Percentiles rank a stretch among this genome's conserved stretches.
phyloP scores from a whole-genome alignment of 495 filamentous ascomycete species.

The Chlorociboria aeruginascens region DNA sequence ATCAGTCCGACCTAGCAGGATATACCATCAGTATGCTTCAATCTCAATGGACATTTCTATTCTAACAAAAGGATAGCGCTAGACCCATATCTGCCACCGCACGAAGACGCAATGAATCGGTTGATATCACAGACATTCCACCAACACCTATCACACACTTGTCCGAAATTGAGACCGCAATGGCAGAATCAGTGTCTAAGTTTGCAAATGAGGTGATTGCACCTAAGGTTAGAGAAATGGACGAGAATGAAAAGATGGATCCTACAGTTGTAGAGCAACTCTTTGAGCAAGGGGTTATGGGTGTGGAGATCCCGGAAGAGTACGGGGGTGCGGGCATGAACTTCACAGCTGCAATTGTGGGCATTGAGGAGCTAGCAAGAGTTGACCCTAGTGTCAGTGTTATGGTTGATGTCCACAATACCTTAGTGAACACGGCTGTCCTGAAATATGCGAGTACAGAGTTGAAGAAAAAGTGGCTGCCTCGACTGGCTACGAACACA shows the following conservation, averaged over 20 bases:
- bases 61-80: constrained; percentile 26
- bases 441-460: constrained; percentile 70
- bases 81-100: constrained; percentile 63
- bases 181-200: constrained; percentile 82
- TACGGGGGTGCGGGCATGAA: constrained; percentile 97
- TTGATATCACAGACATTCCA: constrained; percentile 56
- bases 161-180: constrained; percentile 79
- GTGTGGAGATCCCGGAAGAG: constrained; percentile 93
- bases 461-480: constrained; percentile 74
- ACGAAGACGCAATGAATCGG: constrained; percentile 39
- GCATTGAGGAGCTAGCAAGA: constrained; percentile 91
- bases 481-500: constrained; percentile 74
- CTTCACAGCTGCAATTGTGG: constrained; percentile 91
- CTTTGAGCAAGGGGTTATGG: constrained; percentile 97
- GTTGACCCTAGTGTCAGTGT: constrained; percentile 93
- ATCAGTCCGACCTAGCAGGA: constrained; percentile 25
- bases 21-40: constrained; percentile 33
- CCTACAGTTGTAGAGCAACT: constrained; percentile 73
- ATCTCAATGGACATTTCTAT: constrained; percentile 1
- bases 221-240: constrained; percentile 94
- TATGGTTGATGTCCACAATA: constrained; percentile 94
- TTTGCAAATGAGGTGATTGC: constrained; percentile 81
- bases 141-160: constrained; percentile 90
- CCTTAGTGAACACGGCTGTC: constrained; percentile 87
- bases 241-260: constrained; percentile 95